Percentiles rank a stretch among this genome's conserved stretches.
These are phyloP conservation scores for Tritrichomonas musculus DNA, from an alignment of 208 protist species.

Conservation along the genomic window DNA sequence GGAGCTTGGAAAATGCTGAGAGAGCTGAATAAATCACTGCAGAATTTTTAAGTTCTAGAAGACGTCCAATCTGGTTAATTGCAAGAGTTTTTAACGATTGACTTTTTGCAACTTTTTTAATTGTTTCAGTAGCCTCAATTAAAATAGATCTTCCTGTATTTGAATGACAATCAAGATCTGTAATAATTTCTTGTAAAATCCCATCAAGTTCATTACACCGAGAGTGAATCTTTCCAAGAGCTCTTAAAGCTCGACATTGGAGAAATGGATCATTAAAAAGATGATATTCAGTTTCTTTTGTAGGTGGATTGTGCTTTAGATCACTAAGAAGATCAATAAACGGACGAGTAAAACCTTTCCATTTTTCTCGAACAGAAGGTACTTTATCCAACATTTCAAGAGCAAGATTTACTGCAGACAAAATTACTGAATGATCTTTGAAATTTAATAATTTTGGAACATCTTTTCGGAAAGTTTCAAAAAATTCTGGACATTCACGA, in stretches of 20 bases:
- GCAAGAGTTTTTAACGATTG: background rate
- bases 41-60: background rate
- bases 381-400: background rate
- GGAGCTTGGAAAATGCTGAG: background rate
- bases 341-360: background rate
- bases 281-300: background rate
- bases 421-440: background rate
- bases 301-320: background rate
- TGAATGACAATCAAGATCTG: background rate
- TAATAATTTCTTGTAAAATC: background rate
- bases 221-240: background rate
- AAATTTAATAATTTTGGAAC: background rate
- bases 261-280: slow-evolving; percentile 19
- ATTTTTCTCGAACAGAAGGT: background rate
- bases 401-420: background rate
- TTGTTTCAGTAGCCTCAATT: background rate
- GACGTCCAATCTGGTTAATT: background rate
- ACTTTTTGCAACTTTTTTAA: background rate
- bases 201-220: background rate
- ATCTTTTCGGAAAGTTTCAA: background rate
- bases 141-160: background rate
- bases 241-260: background rate
- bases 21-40: background rate
- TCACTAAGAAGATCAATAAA: background rate
- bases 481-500: background rate